Evolutionary conservation across 2,329 filamentous ascomycete genomes (phyloP), one percentile per base, ranked within the genome.

Genomic region (Sordariomycetes sp.): DNA sequence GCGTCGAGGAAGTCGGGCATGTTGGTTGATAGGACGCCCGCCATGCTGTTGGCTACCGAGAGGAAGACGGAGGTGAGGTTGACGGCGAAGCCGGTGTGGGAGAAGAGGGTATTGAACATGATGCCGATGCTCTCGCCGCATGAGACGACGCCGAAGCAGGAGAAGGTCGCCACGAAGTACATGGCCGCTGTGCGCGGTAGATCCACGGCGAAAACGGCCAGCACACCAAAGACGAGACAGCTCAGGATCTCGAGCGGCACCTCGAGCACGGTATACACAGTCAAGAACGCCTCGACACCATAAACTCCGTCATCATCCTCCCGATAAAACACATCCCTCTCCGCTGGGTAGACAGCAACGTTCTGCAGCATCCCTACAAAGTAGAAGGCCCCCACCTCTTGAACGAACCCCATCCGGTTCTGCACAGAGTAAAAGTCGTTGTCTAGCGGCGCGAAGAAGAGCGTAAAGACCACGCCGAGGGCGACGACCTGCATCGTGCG

Each of bases 301-400:
- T 91, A 91, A 2, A 86, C 82, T 7, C 80, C 78, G 66, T 91
- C 87, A 60, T 85, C 85, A 62, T 87, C 80, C 69, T 91, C 87
- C 62, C 84, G 79, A 65, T 90, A 89, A 66, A 90, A 90, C 0
- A 90, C 86, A 58, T 89, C 85, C 3, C 85, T 77, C 65, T 90
- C 87, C 48, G 73, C 73, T 0, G 87, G 87, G 64, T 90, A 90
- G 8, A 88, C 76, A 2, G 86, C 85, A 3, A 90, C 84, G 64
- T 90, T 90, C 67, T 90, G 86, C 13, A 90, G 75, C 86, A 90
- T 89, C 32, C 87, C 87, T 1, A 88, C 80, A 62, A 87, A 87
- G 68, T 87, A 87, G 39, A 88, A 80, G 0, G 86, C 83, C 1
- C 82, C 80, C 34, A 90, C 76, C 65, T 90, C 81, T 61, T 90